A percentile compares a stretch with the other conserved stretches of the same genome.
These are phyloP conservation scores for Penicillium coffeae DNA, from an alignment of 495 filamentous ascomycete genomes.

Conservation along the genomic window DNA sequence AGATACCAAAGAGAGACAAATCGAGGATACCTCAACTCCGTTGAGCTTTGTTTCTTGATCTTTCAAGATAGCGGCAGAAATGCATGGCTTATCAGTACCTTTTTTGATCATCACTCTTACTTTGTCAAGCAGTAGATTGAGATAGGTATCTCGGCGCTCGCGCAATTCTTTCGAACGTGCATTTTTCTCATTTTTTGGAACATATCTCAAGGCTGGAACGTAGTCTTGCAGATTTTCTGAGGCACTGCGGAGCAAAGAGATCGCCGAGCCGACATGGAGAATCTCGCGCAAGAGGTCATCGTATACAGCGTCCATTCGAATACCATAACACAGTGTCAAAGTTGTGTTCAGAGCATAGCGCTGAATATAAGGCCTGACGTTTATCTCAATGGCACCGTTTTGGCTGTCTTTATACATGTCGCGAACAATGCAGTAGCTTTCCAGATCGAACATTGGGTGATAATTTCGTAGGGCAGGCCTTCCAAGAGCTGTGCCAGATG, in stretches of 20 bases:
- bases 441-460: conserved; percentile 50
- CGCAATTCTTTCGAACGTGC: conserved; percentile 42
- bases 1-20: conserved; percentile 48
- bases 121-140: conserved; percentile 44
- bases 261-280: conserved; percentile 46
- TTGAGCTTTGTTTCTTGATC: conserved; percentile 47
- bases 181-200: conserved; percentile 49
- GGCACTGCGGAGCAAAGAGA: conserved; percentile 45
- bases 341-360: conserved; percentile 50
- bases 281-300: conserved; percentile 49
- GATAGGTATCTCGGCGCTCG: conserved; percentile 41
- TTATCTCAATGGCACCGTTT: conserved; percentile 35
- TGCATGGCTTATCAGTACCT: conserved; percentile 51
- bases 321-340: conserved; percentile 51
- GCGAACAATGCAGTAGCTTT: conserved; percentile 44
- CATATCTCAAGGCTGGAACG: conserved; percentile 42
- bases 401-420: conserved; percentile 42
- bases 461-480: conserved; percentile 45
- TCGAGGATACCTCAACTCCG: conserved; percentile 46
- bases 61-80: conserved; percentile 47
- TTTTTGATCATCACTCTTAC: conserved; percentile 46
- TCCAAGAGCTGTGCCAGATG: conserved; percentile 43
- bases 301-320: conserved; percentile 50
- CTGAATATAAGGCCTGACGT: conserved; percentile 42
- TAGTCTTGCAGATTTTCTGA: conserved; percentile 53